Base-by-base conservation (phyloP, 495 filamentous ascomycete species). In the Paragyromitra xinjiangensis region DNA sequence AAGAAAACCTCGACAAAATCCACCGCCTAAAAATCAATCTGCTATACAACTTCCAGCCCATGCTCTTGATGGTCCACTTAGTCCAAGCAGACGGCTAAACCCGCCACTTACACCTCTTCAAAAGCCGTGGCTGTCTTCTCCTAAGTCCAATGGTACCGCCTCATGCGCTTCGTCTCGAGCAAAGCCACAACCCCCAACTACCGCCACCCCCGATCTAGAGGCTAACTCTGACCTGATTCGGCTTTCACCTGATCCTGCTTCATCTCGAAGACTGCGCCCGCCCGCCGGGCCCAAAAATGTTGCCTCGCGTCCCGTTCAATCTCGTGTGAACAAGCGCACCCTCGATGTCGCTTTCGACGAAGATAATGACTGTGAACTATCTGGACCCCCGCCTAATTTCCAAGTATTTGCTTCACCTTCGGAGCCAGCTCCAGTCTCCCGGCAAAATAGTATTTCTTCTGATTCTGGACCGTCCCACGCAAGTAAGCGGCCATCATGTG, bases 71-170 rank as follows among this genome's bases (percentile, higher is more conserved):
- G 45, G 34, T 12, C 34, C 16, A 51, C 37, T 53, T 48, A 58
- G 59, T 14, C 58, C 29, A 16, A 29, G 9, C 11, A 34, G 39
- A 12, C 58, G n/a, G 34, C 14, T 11, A 14, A 65, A 73, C 16
- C 68, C 24, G 9, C 56, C 39, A 50, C 59, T 37, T 16, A 5
- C 7, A n/a, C n/a, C 68, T 16, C 39, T 45, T 56, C 73, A 75
- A 16, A 72, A 12, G 3, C 19, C 39, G 3, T 16, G 2, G 14
- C 6, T 8, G 8, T 22, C 42, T 34, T 55, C 44, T 9, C 37
- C 48, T 44, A 16, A 22, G 12, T 48, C 12, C 3, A 50, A 65
- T 19, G 29, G 40, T 26, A 19, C 19, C 2, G n/a, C 59, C 9
- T 48, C 39, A 29, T 26, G 9, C 22, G 9, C 26, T 34, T 5